Conservation (phyloP, 1,284 basidiomycete species). For the Athelia psychrophila region DNA sequence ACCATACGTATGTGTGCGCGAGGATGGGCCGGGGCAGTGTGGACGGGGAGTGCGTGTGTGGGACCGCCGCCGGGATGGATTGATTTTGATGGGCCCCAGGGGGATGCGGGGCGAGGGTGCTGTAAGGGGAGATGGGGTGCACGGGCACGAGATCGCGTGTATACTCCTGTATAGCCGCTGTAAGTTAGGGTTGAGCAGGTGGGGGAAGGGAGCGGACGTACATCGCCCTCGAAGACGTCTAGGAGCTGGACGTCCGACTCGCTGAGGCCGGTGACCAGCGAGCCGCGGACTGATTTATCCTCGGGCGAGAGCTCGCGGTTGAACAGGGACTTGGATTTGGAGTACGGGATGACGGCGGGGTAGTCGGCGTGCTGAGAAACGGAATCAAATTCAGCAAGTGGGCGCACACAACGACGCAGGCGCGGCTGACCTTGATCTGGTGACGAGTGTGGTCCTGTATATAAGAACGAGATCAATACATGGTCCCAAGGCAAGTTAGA, state of each 20-base stretch:
- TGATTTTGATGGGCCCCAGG: constrained; percentile 25
- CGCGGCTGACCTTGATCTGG: constrained; percentile 41
- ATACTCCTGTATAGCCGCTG: constrained; percentile 87
- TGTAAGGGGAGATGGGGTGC: constrained; percentile 47
- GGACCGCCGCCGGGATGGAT: constrained; percentile 38
- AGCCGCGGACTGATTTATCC: constrained; percentile 64
- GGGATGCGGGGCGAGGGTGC: constrained; percentile 9
- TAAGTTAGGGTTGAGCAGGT: background rate
- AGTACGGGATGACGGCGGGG: constrained; percentile 69
- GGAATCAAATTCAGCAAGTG: background rate
- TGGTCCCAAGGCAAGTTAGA: background rate
- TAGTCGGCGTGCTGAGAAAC: constrained; percentile 64
- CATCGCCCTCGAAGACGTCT: constrained; percentile 79
- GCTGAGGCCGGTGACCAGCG: constrained; percentile 64
- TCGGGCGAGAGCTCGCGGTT: constrained; percentile 41
- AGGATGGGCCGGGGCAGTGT: constrained; percentile 34
- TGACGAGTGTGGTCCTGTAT: constrained; percentile 75
- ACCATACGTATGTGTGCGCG: constrained; percentile 75
- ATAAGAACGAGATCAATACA: constrained; percentile 3
- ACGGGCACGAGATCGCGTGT: constrained; percentile 50
- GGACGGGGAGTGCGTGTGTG: constrained; percentile 29
- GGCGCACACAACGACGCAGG: background rate
- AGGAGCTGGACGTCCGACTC: constrained; percentile 54
- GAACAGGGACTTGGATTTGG: constrained; percentile 41
- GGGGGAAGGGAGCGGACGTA: constrained; percentile 34